Evolutionary conservation across 345 rosid species (phyloP).

Genomic region (Euphorbia peplus): DNA sequence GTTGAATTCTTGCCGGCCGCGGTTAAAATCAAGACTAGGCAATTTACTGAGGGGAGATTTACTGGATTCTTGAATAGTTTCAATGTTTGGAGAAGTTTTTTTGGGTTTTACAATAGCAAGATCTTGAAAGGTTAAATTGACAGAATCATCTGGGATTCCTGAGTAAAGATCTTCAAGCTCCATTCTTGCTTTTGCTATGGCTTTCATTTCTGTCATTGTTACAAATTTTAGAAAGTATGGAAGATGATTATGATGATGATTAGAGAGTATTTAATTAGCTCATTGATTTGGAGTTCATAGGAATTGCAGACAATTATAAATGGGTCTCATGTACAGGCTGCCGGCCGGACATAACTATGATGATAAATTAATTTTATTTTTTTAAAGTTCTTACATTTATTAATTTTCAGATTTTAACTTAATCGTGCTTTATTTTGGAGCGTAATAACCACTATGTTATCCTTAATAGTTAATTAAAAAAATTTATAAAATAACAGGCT

Average conservation of each 20-base stretch:
- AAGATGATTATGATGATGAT: not conserved
- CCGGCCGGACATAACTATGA: not conserved
- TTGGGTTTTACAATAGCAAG: conserved; percentile 34
- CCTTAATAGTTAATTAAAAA: no score
- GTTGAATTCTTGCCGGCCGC: conserved; percentile 30
- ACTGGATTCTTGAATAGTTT: conserved; percentile 29
- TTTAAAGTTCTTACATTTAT: no score
- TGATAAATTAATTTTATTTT: no score
- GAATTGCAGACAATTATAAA: not conserved
- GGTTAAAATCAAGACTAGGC: conserved; percentile 48
- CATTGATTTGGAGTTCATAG: not conserved
- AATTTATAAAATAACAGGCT: no score
- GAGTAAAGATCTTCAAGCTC: conserved; percentile 62
- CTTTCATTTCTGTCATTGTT: conserved; percentile 31
- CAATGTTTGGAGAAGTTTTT: conserved; percentile 12
- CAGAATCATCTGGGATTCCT: conserved; percentile 68
- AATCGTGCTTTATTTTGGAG: no score
- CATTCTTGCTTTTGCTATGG: conserved; percentile 40
- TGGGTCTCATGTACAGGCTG: not conserved
- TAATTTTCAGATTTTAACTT: no score
- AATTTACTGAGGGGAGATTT: conserved; percentile 21
- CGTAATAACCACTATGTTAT: no score
- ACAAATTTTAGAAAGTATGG: not conserved
- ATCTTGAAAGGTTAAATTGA: conserved; percentile 63
- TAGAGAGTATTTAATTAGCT: not conserved